Evolutionary conservation across 1,284 basidiomycete genomes (phyloP), one percentile per base, ranked within the genome.

Genomic region (Trametes polyzona): DNA sequence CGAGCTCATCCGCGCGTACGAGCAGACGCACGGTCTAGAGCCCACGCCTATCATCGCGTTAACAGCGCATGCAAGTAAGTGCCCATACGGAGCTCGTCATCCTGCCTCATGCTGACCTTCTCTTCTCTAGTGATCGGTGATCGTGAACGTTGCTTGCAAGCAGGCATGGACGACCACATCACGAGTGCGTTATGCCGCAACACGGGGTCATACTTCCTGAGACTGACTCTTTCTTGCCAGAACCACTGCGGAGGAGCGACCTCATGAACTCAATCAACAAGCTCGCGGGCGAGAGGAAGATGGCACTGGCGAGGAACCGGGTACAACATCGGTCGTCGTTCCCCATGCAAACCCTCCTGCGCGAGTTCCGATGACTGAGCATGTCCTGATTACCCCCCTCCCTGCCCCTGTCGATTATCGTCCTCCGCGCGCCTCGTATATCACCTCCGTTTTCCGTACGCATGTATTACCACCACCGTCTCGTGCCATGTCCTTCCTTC

Each of bases 41-140:
- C 82, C 87, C 8, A 94, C 90, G 10, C 96, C 97, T 0, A 99
- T 99, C 67, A 95, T 99, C 65, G 96, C 96, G 0, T 79, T 99
- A 32, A 98, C 96, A 0, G 93, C 93, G 11, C 92, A 94, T 74
- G 92, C 92, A 60, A 93, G 90, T 92, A 65, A 67, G 89, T 87
- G 17, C 1, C 50, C 36, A 10, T 12, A 50, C 50, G 29, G 32
- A 26, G 9, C 21, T 17, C 27, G 48, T 35, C 27, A 1, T 29
- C 19, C 19, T 41, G 43, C 40, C 37, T 46, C 26, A 52, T 62
- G 11, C 58, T 58, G 14, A 61, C 66, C 36, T 41, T 17, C 24
- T 26, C 42, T 24, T 72, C 71, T 59, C 68, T 73, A 84, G 95
- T 97, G 95, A 94, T 97, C 68, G 95, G 95, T 65, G 95, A 98